Evolutionary conservation across 78 protist species (phyloP).

Genomic region (Bodo saltans): DNA sequence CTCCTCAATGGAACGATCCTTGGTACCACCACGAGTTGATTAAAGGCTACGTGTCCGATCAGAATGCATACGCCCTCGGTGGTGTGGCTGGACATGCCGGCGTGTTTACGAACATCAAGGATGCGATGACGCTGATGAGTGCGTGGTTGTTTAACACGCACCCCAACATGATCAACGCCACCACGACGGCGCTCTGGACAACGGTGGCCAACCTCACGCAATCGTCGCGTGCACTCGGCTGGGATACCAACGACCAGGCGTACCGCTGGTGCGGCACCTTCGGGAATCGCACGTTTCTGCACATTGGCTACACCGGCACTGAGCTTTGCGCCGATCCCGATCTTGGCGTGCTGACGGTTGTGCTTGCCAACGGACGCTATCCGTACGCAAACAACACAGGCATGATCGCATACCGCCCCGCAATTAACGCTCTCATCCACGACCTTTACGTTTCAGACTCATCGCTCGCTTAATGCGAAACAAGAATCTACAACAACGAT

Average conservation of each 20-base stretch:
- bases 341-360: constrained; percentile 36
- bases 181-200: constrained; percentile 49
- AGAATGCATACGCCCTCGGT: constrained; percentile 75
- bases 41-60: constrained; percentile 70
- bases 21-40: constrained; percentile 50
- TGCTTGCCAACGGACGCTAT: constrained; percentile 56
- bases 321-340: constrained; percentile 64
- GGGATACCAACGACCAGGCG: constrained; percentile 47
- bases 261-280: constrained; percentile 55
- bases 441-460: no score
- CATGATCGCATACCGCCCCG: constrained; percentile 2
- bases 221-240: constrained; percentile 54
- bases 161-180: constrained; percentile 44
- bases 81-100: constrained; percentile 83
- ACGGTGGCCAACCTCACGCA: constrained; percentile 57
- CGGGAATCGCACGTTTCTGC: constrained; percentile 61
- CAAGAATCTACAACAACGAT: no score
- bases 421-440: neutral
- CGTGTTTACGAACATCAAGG: constrained; percentile 55
- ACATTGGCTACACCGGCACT: constrained; percentile 78
- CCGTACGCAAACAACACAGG: constrained; percentile 24
- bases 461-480: no score
- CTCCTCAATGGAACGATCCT: constrained; percentile 66
- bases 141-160: constrained; percentile 25
- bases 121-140: constrained; percentile 35